phyloP scores from a whole-genome alignment of 768 basidiomycete genomes.

The Tricholoma terreum region DNA sequence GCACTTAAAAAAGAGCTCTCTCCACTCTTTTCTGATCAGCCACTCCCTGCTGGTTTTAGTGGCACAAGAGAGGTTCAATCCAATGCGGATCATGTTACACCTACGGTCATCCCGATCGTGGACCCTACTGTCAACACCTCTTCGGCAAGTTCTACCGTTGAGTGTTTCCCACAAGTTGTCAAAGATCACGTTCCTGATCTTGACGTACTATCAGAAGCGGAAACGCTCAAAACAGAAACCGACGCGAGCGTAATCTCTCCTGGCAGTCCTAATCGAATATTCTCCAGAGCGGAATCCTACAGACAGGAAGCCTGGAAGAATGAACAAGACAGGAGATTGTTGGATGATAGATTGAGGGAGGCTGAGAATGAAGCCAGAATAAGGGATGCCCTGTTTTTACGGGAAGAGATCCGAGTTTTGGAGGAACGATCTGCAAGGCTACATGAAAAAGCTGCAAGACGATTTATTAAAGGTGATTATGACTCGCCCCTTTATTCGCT shows the following conservation, averaged over 20 bases:
- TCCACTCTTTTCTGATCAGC: slow-evolving; percentile 13
- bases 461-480: slow-evolving; percentile 43
- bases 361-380: slow-evolving; percentile 31
- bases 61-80: background rate
- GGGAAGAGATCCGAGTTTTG: slow-evolving; percentile 34
- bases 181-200: slow-evolving; percentile 14
- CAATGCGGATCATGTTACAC: background rate
- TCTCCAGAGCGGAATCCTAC: slow-evolving; percentile 33
- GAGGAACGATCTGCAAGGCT: slow-evolving; percentile 34
- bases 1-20: slow-evolving; percentile 17
- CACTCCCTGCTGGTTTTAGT: slow-evolving; percentile 2
- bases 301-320: slow-evolving; percentile 39
- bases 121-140: background rate
- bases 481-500: background rate
- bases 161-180: slow-evolving; percentile 18
- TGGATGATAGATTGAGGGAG: slow-evolving; percentile 25
- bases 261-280: slow-evolving; percentile 28
- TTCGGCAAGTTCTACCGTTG: slow-evolving; percentile 15
- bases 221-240: slow-evolving; percentile 15
- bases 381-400: slow-evolving; percentile 38
- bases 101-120: background rate
- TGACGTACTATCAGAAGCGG: slow-evolving; percentile 9
- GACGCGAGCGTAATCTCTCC: slow-evolving; percentile 32
- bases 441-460: slow-evolving; percentile 44
- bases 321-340: slow-evolving; percentile 25